Base-by-base conservation (phyloP, 768 basidiomycete genomes). In the Fomitopsis pulvina region DNA sequence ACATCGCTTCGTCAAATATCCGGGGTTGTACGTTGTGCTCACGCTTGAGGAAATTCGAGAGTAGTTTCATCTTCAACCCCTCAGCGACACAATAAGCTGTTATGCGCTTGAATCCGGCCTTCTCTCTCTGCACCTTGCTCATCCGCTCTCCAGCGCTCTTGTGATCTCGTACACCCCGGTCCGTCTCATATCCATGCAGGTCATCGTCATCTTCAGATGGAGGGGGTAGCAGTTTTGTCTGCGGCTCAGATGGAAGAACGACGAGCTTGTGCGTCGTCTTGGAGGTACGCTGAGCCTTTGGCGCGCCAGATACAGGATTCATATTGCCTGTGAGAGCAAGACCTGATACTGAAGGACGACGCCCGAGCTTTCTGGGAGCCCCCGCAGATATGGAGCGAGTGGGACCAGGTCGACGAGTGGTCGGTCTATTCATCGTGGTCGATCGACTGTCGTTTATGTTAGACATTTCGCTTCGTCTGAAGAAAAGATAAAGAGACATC, bases 201-300 rank as follows among this genome's bases (percentile, higher is more conserved):
- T 73, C 66, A 24, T 69, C 69, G 18, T 79, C 78, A 12, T 75
- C 73, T 6, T 67, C 66, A 10, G 70, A 71, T 8, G 63, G 64
- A 21, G 60, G 62, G 7, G 83, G 76, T 1, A 75, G 60, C 0
- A 90, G 85, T 50, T 80, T 82, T 0, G 91, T 90, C 64, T 97
- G 93, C 1, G 92, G 90, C 24, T 83, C 92, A 32, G 90, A 90
- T 0, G 93, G 93, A 6, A 97, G 77, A 16, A 90, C 75, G 12
- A 97, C 92, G 51, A 93, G 87, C 60, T 89, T 90, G 58, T 94
- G 91, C 0, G 85, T 87, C 0, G 87, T 92, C 69, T 96, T 97
- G 12, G 90, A 91, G 1, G 90, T 87, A 37, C 94, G 78, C 55
- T 87, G 83, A 1, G 76, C 71, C 61, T 85, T 87, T 1, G 64